A percentile compares a stretch with the other conserved stretches of the same genome.
Conservation (phyloP, 1,139 yeast species). For the Insectozyma bohioensis region DNA sequence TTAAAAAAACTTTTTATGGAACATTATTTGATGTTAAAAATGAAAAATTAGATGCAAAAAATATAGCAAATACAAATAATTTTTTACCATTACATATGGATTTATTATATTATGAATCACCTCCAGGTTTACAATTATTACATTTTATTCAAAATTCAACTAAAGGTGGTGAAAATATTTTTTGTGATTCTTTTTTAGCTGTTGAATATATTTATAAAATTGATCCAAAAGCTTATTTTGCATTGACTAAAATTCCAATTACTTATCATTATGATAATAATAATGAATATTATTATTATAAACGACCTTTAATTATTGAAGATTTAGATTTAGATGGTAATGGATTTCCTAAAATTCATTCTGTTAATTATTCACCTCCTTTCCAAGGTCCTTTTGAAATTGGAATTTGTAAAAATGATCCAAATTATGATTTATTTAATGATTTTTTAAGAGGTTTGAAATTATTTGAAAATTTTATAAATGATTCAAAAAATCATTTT, state of each 20-base stretch:
- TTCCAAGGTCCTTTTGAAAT: slow-evolving; percentile 79
- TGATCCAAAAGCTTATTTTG: slow-evolving; percentile 66
- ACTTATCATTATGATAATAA: slow-evolving; percentile 71
- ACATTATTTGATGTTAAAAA: slow-evolving; percentile 68
- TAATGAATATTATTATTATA: slow-evolving; percentile 61
- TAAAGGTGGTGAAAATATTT: slow-evolving; percentile 68
- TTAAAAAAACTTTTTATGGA: slow-evolving; percentile 75
- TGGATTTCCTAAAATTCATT: slow-evolving; percentile 45
- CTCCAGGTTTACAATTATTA: slow-evolving; percentile 77
- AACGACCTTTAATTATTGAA: slow-evolving; percentile 67
- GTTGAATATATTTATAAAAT: slow-evolving; percentile 51
- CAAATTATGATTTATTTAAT: slow-evolving; percentile 14
- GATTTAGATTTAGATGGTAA: slow-evolving; percentile 37
- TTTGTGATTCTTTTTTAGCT: slow-evolving; percentile 75
- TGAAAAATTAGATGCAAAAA: slow-evolving; percentile 56
- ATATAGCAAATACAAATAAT: slow-evolving; percentile 69
- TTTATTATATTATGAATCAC: slow-evolving; percentile 74
- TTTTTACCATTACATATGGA: slow-evolving; percentile 82
- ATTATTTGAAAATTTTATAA: slow-evolving; percentile 59
- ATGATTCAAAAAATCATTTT: slow-evolving; percentile 55
- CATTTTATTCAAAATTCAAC: slow-evolving; percentile 67
- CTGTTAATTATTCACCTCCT: slow-evolving; percentile 78
- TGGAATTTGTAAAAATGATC: slow-evolving; percentile 40
- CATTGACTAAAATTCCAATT: slow-evolving; percentile 62
- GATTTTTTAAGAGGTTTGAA: slow-evolving; percentile 62